Percentiles rank a stretch among this genome's conserved stretches.
phyloP scores from a whole-genome alignment of 2,329 filamentous ascomycete genomes.

The Phaeosphaeria sp. region DNA sequence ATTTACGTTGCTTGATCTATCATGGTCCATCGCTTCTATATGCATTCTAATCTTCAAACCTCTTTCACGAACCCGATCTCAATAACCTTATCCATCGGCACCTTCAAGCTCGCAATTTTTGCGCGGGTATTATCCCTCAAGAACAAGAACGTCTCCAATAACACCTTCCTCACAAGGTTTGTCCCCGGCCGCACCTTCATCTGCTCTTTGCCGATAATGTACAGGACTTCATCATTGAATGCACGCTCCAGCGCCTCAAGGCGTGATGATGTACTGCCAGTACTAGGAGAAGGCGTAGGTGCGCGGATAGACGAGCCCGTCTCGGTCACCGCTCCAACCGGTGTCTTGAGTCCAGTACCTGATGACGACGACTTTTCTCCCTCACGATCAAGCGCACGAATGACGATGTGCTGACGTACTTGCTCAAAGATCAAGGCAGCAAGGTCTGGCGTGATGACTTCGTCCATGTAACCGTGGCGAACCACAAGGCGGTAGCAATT shows the following conservation, averaged over 20 bases:
- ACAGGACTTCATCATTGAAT: constrained; percentile 57
- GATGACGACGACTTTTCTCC: constrained; percentile 24
- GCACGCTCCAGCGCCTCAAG: constrained; percentile 51
- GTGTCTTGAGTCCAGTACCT: not conserved
- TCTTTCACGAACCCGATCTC: constrained; percentile 75
- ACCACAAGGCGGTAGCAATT: constrained; percentile 73
- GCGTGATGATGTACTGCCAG: constrained; percentile 32
- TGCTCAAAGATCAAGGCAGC: constrained; percentile 63
- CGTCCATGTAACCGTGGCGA: constrained; percentile 75
- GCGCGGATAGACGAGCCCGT: constrained; percentile 8
- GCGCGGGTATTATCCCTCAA: constrained; percentile 69
- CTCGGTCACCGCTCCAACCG: not conserved
- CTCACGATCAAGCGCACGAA: constrained; percentile 34
- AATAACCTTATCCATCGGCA: constrained; percentile 66
- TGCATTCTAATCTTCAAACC: constrained; percentile 59
- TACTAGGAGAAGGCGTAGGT: constrained; percentile 23
- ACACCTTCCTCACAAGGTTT: constrained; percentile 52
- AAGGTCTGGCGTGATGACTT: constrained; percentile 70
- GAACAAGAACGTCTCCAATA: constrained; percentile 67
- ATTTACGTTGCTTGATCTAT: no score
- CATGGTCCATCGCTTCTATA: no score
- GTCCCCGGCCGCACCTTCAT: constrained; percentile 50
- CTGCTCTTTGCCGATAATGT: constrained; percentile 62
- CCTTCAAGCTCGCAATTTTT: constrained; percentile 68
- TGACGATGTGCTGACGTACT: constrained; percentile 52